phyloP scores from a whole-genome alignment of 768 basidiomycete genomes.

The Leccinum rimulosum region DNA sequence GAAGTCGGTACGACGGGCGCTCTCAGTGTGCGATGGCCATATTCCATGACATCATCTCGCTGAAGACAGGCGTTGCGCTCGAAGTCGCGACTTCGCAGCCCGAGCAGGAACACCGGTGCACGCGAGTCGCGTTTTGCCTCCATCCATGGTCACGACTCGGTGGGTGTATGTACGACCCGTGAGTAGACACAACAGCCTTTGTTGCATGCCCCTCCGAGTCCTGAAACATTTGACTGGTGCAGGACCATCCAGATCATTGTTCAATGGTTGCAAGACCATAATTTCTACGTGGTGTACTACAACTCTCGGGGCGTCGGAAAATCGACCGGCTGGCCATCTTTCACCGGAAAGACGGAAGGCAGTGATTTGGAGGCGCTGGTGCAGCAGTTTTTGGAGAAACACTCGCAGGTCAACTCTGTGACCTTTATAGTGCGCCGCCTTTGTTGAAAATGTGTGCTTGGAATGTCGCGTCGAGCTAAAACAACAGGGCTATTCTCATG shows the following conservation, averaged over 20 bases:
- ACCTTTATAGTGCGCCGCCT: slow-evolving; percentile 55
- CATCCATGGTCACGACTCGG: slow-evolving; percentile 90
- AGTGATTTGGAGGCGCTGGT: slow-evolving; percentile 67
- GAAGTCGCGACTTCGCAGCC: slow-evolving; percentile 39
- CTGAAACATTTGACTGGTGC: not conserved
- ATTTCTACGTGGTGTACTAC: slow-evolving; percentile 64
- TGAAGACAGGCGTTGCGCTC: slow-evolving; percentile 44
- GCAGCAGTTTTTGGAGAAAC: slow-evolving; percentile 45
- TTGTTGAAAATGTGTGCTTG: slow-evolving; percentile 1
- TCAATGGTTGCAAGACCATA: slow-evolving; percentile 39
- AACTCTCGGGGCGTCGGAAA: slow-evolving; percentile 78
- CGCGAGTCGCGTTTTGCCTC: slow-evolving; percentile 63
- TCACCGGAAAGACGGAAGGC: slow-evolving; percentile 69
- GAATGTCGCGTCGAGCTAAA: slow-evolving; percentile 6
- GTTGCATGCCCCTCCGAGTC: not conserved
- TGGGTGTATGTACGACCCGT: slow-evolving; percentile 76
- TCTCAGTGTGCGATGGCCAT: not conserved
- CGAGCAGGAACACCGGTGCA: slow-evolving; percentile 12
- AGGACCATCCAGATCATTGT: slow-evolving; percentile 44
- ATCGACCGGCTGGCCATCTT: slow-evolving; percentile 70
- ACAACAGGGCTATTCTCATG: slow-evolving; percentile 81
- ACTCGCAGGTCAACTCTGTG: slow-evolving; percentile 46
- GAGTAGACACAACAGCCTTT: slow-evolving; percentile 29
- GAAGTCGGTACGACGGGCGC: not conserved
- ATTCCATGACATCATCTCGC: slow-evolving; percentile 6